phyloP scores from a whole-genome alignment of 2,329 filamentous ascomycete genomes.

The Aspergillus sp. region DNA sequence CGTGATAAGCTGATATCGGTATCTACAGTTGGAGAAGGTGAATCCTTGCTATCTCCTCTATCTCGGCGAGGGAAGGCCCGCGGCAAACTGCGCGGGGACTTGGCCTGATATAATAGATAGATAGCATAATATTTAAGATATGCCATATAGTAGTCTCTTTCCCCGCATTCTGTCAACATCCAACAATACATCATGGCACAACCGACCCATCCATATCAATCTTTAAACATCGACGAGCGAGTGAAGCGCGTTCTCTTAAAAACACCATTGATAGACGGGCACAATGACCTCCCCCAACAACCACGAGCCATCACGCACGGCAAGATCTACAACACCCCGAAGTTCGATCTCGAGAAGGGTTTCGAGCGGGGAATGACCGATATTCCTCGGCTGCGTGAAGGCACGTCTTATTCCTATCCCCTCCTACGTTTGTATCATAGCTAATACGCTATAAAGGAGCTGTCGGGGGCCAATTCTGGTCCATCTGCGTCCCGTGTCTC shows the following conservation, averaged over 20 bases:
- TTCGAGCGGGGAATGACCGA: constrained; percentile 1
- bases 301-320: background rate
- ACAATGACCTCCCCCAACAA: constrained; percentile 2
- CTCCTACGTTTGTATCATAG: too few species aligned
- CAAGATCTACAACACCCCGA: constrained; percentile 4
- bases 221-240: background rate
- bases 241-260: constrained; percentile 1
- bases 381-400: background rate
- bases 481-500: background rate
- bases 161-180: too few species aligned
- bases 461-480: constrained; percentile 3
- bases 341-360: background rate
- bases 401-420: background rate
- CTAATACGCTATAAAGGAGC: background rate
- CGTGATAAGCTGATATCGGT: too few species aligned
- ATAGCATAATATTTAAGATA: too few species aligned
- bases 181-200: background rate
- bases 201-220: background rate
- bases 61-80: background rate
- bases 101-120: background rate
- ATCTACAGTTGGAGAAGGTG: too few species aligned
- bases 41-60: too few species aligned
- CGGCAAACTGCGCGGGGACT: background rate
- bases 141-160: too few species aligned
- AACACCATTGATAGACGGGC: background rate